Evolutionary conservation across 2,329 filamentous ascomycete species (phyloP).

Genomic region (Botryotinia globosa): DNA sequence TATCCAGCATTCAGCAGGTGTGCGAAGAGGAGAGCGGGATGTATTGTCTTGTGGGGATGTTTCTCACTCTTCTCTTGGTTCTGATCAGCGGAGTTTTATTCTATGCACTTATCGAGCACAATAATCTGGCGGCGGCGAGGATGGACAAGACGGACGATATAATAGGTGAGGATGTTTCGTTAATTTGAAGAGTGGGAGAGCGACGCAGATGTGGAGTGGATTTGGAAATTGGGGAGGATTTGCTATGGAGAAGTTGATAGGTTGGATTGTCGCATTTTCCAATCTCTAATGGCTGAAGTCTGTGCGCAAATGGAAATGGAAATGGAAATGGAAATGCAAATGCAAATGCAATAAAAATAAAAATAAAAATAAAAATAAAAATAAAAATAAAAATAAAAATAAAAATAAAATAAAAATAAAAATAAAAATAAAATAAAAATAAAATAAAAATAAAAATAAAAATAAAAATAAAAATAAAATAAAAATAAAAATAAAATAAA

Average conservation of each 20-base stretch:
- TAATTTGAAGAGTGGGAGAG: conserved; percentile 13
- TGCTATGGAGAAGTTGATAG: background rate
- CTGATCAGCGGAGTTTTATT: conserved; percentile 9
- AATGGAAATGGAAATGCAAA: no score
- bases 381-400: no score
- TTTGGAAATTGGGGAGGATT: background rate
- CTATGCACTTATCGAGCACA: conserved; percentile 5
- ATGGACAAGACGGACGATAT: conserved; percentile 5
- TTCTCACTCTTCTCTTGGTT: background rate
- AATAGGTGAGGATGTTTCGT: background rate
- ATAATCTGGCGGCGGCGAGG: conserved; percentile 5
- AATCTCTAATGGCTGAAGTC: conserved; percentile 2
- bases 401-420: no score
- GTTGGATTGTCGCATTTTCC: background rate
- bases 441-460: no score
- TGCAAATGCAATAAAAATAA: no score
- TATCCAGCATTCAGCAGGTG: conserved; percentile 3
- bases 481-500: no score
- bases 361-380: no score
- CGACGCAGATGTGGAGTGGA: background rate
- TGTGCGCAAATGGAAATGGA: background rate
- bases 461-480: no score
- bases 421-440: no score
- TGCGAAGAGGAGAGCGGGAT: background rate
- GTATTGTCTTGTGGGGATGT: background rate